A percentile compares a stretch with the other conserved stretches of the same genome.
These are phyloP conservation scores for Monosporozyma unispora DNA, from an alignment of 805 yeast genomes.

Conservation along the genomic window DNA sequence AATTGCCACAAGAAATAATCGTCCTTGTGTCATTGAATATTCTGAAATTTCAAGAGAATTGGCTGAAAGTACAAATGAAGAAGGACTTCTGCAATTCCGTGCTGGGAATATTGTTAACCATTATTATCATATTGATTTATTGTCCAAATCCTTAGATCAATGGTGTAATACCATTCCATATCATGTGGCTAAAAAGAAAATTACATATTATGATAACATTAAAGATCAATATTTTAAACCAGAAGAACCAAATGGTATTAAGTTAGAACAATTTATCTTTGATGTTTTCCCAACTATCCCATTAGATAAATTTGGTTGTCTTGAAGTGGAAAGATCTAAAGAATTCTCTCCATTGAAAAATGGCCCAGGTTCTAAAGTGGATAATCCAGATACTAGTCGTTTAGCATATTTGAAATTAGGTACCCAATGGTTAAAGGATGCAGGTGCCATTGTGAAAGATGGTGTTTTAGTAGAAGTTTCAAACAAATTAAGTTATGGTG, in stretches of 20 bases:
- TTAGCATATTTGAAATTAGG: constrained; percentile 55
- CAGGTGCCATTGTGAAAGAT: constrained; percentile 54
- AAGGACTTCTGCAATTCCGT: constrained; percentile 60
- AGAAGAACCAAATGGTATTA: constrained; percentile 79
- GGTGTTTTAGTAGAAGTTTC: constrained; percentile 62
- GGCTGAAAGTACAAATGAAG: constrained; percentile 53
- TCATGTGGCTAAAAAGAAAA: constrained; percentile 90
- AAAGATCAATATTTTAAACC: constrained; percentile 50
- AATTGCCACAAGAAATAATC: constrained; percentile 58
- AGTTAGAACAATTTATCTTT: constrained; percentile 92
- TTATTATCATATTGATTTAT: constrained; percentile 77
- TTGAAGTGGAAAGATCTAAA: constrained; percentile 76
- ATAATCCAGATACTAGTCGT: constrained; percentile 78
- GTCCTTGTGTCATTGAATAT: constrained; percentile 91
- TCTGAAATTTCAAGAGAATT: constrained; percentile 76
- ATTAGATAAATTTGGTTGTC: constrained; percentile 68
- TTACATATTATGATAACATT: constrained; percentile 45
- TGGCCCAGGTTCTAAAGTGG: constrained; percentile 72
- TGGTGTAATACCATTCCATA: constrained; percentile 81
- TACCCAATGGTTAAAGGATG: constrained; percentile 59
- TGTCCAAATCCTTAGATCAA: constrained; percentile 46
- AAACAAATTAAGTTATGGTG: constrained; percentile 64
- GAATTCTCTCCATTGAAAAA: constrained; percentile 95
- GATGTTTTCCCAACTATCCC: constrained; percentile 84
- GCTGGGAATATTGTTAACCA: constrained; percentile 98